Conservation (phyloP, 805 yeast species). For the Metschnikowia cubensis region DNA sequence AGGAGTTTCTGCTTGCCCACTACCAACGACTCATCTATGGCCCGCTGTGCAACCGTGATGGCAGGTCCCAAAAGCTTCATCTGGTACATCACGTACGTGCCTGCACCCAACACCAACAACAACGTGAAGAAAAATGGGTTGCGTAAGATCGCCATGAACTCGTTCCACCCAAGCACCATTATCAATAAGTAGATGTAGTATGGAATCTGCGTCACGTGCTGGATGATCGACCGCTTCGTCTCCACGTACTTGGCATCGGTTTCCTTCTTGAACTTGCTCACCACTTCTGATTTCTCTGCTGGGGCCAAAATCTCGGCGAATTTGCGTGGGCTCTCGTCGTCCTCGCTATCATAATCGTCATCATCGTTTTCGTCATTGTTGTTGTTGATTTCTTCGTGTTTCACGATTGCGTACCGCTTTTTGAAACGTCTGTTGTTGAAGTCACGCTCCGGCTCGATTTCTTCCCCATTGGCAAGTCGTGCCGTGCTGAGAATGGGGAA, state of each 20-base stretch:
- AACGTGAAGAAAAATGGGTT: slow-evolving; percentile 80
- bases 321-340: slow-evolving; percentile 23
- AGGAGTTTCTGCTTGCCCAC: slow-evolving; percentile 60
- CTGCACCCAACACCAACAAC: slow-evolving; percentile 53
- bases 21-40: slow-evolving; percentile 51
- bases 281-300: slow-evolving; percentile 53
- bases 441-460: slow-evolving; percentile 57
- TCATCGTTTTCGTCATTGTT: slow-evolving; percentile 17
- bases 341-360: slow-evolving; percentile 19
- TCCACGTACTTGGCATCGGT: slow-evolving; percentile 79
- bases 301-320: slow-evolving; percentile 59
- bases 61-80: slow-evolving; percentile 79
- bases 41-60: slow-evolving; percentile 51
- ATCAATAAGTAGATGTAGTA: slow-evolving; percentile 72
- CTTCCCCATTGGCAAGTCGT: slow-evolving; percentile 46
- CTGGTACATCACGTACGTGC: slow-evolving; percentile 61
- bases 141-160: slow-evolving; percentile 80
- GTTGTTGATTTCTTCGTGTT: slow-evolving; percentile 32
- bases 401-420: slow-evolving; percentile 26
- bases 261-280: slow-evolving; percentile 62
- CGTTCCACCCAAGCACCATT: slow-evolving; percentile 89
- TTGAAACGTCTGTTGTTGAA: slow-evolving; percentile 29
- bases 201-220: slow-evolving; percentile 77
- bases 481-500: slow-evolving; percentile 62
- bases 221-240: slow-evolving; percentile 81